Conservation (phyloP, 805 yeast genomes). For the Nakazawaea ishiwadae region DNA sequence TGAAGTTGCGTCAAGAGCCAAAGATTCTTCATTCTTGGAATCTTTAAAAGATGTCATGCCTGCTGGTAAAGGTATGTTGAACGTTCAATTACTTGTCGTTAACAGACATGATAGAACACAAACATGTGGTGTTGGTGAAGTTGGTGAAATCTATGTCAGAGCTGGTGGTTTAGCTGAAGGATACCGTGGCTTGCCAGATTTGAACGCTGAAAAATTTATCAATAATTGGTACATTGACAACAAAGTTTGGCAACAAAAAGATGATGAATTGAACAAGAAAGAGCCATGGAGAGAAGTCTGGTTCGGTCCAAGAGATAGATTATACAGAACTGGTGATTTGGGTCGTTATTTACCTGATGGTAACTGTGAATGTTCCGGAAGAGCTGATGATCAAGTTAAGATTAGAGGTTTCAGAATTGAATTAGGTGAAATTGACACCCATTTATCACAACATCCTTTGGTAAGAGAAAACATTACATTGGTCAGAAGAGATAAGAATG, state of each 20-base stretch:
- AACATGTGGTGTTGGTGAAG: slow-evolving; percentile 97
- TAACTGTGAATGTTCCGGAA: slow-evolving; percentile 95
- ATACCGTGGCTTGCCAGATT: slow-evolving; percentile 84
- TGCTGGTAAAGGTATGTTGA: slow-evolving; percentile 96
- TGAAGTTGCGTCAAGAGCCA: slow-evolving; percentile 71
- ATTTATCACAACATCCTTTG: slow-evolving; percentile 86
- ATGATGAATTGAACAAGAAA: slow-evolving; percentile 37
- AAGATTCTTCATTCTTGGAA: slow-evolving; percentile 70
- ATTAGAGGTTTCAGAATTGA: slow-evolving; percentile 98
- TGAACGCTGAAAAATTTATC: slow-evolving; percentile 83
- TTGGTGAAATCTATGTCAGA: slow-evolving; percentile 96
- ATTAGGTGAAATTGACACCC: slow-evolving; percentile 97
- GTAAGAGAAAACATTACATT: slow-evolving; percentile 92
- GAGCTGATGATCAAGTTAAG: slow-evolving; percentile 98
- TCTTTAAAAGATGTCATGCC: slow-evolving; percentile 94
- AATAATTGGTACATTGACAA: slow-evolving; percentile 85
- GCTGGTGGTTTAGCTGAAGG: slow-evolving; percentile 99
- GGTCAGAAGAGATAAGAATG: slow-evolving; percentile 87
- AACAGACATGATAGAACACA: slow-evolving; percentile 85
- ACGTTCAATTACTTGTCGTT: slow-evolving; percentile 91
- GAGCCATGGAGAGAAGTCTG: slow-evolving; percentile 75
- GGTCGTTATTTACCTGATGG: slow-evolving; percentile 98
- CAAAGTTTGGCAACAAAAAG: slow-evolving; percentile 55
- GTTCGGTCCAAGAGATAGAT: slow-evolving; percentile 93
- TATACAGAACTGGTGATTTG: slow-evolving; percentile 95